Evolutionary conservation across 2,329 filamentous ascomycete genomes (phyloP), one percentile per base, ranked within the genome.

Genomic region (Trichoderma guizhouense): DNA sequence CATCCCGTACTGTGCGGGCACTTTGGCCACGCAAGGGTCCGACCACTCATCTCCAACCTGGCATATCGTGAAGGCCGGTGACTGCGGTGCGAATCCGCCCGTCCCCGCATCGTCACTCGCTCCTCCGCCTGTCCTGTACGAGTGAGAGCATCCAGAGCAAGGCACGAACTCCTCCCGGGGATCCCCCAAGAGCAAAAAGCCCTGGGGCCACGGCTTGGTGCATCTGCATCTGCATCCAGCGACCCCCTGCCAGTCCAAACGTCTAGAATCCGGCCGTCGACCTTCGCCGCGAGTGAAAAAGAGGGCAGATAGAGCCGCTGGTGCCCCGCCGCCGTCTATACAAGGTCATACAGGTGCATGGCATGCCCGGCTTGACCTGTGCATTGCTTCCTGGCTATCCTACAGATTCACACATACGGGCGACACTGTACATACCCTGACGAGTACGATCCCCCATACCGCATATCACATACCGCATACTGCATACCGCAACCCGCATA

Each of bases 1-100:
- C 61, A 70, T 30, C 60, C 21, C 47, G 18, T 26, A 70, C 68
- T 64, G 68, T 70, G 68, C 68, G 58, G 68, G 60, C 60, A 70
- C 68, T 55, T 68, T 36, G 51, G 43, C 63, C 43, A 24, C 47
- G 43, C 63, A 65, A 34, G 43, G 51, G 30, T 53, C 64, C 63
- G 32, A 7, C 65, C 65, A 68, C 34, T 58, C 65, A 47, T 60
- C 34, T 43, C 65, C 65, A 68, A 47, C 65, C 34, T 58, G 32
- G 63, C 64, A 51, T 9, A 53, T 53, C 47, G 47, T 53, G 9
- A 53, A 51, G 43, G 65, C 65, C 53, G 55, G 65, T 36, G 65
- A 68, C 55, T 69, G 66, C 66, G 67, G 39, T 51, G 58, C 67
- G 57, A 24, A 34, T 60, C 57, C 30, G 57, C 18, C 57, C 15